phyloP scores from a whole-genome alignment of 495 filamentous ascomycete species.

The Thermothielavioides terrestris region DNA sequence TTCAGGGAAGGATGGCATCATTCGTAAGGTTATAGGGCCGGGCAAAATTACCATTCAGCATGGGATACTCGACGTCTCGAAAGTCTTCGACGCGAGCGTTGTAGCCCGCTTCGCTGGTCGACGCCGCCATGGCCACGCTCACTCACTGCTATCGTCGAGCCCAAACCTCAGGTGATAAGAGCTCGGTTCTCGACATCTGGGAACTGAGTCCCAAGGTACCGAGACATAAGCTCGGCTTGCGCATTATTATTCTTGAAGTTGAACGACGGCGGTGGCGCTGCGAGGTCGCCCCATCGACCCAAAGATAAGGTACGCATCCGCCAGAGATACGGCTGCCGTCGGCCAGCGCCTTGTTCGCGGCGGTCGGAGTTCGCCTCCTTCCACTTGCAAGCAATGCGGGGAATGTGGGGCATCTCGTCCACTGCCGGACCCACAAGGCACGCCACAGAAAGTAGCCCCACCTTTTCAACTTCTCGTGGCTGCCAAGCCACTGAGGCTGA shows the following conservation, averaged over 20 bases:
- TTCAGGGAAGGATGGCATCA: not conserved
- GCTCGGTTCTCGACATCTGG: not conserved
- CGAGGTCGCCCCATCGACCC: no score
- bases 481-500: no score
- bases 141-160: slow-evolving; percentile 1
- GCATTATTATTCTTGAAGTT: not conserved
- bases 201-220: not conserved
- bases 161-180: not conserved
- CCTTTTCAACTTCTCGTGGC: no score
- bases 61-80: slow-evolving; percentile 68
- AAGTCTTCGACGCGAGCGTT: slow-evolving; percentile 58
- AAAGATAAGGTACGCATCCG: not conserved
- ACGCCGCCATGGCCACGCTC: slow-evolving; percentile 4
- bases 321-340: not conserved
- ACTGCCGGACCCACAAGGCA: not conserved
- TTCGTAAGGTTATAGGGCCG: no score
- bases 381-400: slow-evolving; percentile 15
- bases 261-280: not conserved
- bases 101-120: slow-evolving; percentile 37
- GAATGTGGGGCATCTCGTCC: slow-evolving; percentile 3
- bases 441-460: not conserved
- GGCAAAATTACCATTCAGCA: slow-evolving; percentile 55
- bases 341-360: not conserved
- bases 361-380: slow-evolving; percentile 36
- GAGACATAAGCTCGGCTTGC: not conserved